phyloP scores from a whole-genome alignment of 2,329 filamentous ascomycete genomes.

The Calcarisporium arbuscula region DNA sequence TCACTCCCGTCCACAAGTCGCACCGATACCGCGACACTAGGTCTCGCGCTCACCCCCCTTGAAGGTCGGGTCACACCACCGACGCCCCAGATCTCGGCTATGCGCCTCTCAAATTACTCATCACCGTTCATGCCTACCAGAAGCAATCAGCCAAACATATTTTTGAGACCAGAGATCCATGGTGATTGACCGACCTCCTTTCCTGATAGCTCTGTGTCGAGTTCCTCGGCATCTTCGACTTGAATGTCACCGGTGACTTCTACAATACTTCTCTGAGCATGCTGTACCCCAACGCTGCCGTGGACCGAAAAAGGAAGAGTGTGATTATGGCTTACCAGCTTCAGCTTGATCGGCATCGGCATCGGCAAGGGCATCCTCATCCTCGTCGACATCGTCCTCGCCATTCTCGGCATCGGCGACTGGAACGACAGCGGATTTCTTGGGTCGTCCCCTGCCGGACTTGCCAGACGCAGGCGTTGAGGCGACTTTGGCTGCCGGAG shows the following conservation, averaged over 20 bases:
- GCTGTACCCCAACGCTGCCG: too few relatives aligned
- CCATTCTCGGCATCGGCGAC: background rate
- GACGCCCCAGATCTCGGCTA: background rate
- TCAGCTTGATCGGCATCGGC: slow-evolving; percentile 13
- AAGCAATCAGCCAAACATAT: slow-evolving; percentile 20
- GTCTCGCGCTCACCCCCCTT: background rate
- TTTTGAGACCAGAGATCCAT: slow-evolving; percentile 15
- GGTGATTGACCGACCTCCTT: slow-evolving; percentile 21
- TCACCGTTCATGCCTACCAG: slow-evolving; percentile 12
- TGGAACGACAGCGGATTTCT: slow-evolving; percentile 1
- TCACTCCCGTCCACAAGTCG: too few relatives aligned
- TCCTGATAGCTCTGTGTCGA: slow-evolving; percentile 8
- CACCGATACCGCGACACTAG: too few relatives aligned
- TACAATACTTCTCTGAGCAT: slow-evolving; percentile 4
- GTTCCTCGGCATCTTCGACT: background rate
- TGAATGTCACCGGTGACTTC: slow-evolving; percentile 3
- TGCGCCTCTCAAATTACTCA: too few relatives aligned
- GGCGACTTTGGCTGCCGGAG: slow-evolving; percentile 14
- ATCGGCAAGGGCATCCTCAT: slow-evolving; percentile 12
- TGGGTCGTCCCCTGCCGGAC: slow-evolving; percentile 4
- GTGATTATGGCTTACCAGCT: too few relatives aligned
- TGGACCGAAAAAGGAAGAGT: too few relatives aligned
- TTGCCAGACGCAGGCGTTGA: slow-evolving; percentile 8
- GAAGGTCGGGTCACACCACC: background rate
- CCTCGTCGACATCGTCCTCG: slow-evolving; percentile 19